Conservation (phyloP, 208 protist genomes). For the Hexamita inflata region DNA sequence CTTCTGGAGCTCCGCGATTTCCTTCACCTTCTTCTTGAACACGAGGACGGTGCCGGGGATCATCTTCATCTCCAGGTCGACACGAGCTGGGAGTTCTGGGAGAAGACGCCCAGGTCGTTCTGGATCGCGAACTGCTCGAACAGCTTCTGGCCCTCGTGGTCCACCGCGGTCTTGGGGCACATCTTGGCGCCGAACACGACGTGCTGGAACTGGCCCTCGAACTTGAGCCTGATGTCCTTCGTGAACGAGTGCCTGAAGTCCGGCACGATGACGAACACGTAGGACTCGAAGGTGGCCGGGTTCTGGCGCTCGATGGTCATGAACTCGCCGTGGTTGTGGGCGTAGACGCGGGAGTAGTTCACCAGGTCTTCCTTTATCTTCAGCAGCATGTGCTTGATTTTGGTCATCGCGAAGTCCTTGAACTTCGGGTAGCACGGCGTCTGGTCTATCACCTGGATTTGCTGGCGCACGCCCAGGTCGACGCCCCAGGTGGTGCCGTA, state of each 20-base stretch:
- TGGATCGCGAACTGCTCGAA: background rate
- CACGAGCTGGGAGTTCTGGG: background rate
- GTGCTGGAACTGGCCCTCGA: background rate
- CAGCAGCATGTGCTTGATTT: background rate
- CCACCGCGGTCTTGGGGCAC: background rate
- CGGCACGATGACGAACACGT: slow-evolving; percentile 3
- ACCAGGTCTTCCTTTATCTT: background rate
- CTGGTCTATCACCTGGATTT: background rate
- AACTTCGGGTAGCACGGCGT: background rate
- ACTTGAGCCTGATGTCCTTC: background rate
- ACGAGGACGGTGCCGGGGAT: background rate
- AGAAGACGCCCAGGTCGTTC: no score
- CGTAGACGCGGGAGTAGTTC: slow-evolving; percentile 4
- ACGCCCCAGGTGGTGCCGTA: no score
- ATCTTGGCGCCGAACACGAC: background rate
- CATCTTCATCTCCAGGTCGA: background rate
- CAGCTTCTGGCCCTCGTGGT: background rate
- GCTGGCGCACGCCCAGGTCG: no score
- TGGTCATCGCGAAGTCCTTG: background rate
- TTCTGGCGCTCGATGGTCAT: slow-evolving; percentile 7
- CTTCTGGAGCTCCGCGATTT: background rate
- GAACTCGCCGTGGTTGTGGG: background rate
- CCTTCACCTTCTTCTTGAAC: background rate
- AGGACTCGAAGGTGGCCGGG: slow-evolving; percentile 7
- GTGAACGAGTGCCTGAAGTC: slow-evolving; percentile 9